Base-by-base conservation (phyloP, 192 early-diverging fungal genomes). In the Backusella psychrophila region DNA sequence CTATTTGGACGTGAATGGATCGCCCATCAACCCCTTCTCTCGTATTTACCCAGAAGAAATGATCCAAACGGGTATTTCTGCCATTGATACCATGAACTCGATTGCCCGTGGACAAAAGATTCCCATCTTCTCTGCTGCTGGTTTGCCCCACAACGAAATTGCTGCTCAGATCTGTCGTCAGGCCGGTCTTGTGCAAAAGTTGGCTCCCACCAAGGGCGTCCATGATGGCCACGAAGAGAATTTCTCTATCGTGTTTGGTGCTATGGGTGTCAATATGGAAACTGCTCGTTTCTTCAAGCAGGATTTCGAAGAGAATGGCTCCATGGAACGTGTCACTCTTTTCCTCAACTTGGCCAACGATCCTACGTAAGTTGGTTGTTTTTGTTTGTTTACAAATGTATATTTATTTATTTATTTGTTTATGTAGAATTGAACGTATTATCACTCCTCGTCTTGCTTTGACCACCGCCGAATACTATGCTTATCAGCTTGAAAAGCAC, bases 81-180 rank as follows among this genome's bases (percentile, higher is more conserved):
- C 98, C 65, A 99, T 99, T 73, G 98, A 99, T 80, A 98, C 97
- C 63, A 99, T 99, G 98, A 98, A 98, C 90, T 98, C 97, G 21
- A 98, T 99, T 90, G 98, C 98, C 38, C 95, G 98, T 89, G 98
- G 98, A n/a, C 98, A 99, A 85, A 99, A 99, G 90, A 99, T 99
- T 78, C 98, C 98, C 41, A 99, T 99, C 75, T 99, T 99, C 90
- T 99, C 98, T 42, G 97, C 98, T 33, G 91, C 97, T 77, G 98
- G 98, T 80, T 83, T 99, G 66, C 98, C 98, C 34, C 98, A 99
- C 85, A 99, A 99, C 85, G 97, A 99, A 92, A 98, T 98, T 91
- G 98, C 98, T 68, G 98, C 98, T 49, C 98, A 99, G 88, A 99
- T 99, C 82, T 97, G 96, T 89, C 91, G 98, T 82, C 98, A 99